Base-by-base conservation (phyloP, 768 basidiomycete genomes). In the Boletus sp. region DNA sequence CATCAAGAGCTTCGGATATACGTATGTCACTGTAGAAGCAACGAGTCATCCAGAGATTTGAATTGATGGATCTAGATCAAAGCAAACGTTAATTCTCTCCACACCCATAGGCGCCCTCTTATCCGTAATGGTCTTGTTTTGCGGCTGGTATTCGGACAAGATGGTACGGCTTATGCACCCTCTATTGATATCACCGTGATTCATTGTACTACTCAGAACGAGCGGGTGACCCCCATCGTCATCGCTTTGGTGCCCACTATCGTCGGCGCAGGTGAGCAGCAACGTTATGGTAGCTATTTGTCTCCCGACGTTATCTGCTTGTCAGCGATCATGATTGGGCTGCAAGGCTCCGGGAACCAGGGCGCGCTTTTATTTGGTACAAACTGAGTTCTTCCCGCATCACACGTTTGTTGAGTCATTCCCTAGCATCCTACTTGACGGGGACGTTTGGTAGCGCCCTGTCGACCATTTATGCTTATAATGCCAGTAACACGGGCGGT, bases 111-210 rank as follows among this genome's bases (percentile, higher is more conserved):
- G 85, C 4, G 74, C 70, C 9, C 65, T 87, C 25, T 77, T 74
- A 4, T 75, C 82, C 0, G 39, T 69, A 4, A 83, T 73, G 55
- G 77, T 79, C 2, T 56, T 84, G 17, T 60, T 75, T 5, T 84
- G 82, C 56, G 83, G 83, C 4, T 86, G 81, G 78, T 83, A 83
- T 63, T 83, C 85, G 0, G 85, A 86, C 60, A 80, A 71, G 66
- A 84, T 79, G 78, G 83, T 81, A 47, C 8, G 43, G 37, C 15
- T 37, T 25, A 44, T 29, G 40, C 23, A 11, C 47, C 43, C 35
- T 43, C 27, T n/a, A 10, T 52, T 4, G 25, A 11, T 47, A 32
- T 19, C 17, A 14, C 17, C 30, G 21, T 14, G 10, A 29, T 7
- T 14, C 1, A 37, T 34, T 30, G n/a, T 13, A 50, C 19, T 38